These are phyloP conservation scores for Typha latifolia DNA, from an alignment of 176 grass and related monocot genomes.

Conservation along the genomic window DNA sequence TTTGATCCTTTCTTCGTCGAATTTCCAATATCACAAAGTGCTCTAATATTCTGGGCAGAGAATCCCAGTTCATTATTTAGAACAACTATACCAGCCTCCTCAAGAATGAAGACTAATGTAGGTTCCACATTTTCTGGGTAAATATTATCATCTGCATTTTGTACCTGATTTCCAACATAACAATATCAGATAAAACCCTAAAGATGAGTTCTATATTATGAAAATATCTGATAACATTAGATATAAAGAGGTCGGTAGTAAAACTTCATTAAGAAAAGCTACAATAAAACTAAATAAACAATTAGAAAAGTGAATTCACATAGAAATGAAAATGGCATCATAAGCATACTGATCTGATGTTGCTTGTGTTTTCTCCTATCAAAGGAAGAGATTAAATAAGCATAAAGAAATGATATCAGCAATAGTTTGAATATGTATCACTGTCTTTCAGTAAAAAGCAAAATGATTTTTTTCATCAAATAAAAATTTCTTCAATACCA, in stretches of 20 bases:
- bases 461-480: neutral
- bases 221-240: neutral
- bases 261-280: no score
- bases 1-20: constrained; percentile 92
- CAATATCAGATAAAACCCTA: constrained; percentile 13
- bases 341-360: neutral
- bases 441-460: neutral
- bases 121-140: constrained; percentile 69
- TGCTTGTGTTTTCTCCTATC: neutral
- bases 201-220: constrained; percentile 1
- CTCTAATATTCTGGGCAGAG: constrained; percentile 80
- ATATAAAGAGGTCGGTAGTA: no score
- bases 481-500: neutral
- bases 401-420: neutral
- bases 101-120: constrained; percentile 85
- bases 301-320: no score
- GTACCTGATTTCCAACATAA: constrained; percentile 49
- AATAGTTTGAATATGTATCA: neutral
- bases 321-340: no score
- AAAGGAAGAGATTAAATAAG: neutral
- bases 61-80: constrained; percentile 90
- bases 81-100: constrained; percentile 73
- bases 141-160: constrained; percentile 96
- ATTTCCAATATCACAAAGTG: constrained; percentile 92
- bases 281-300: no score